Percentiles rank a stretch among this genome's conserved stretches.
Conservation (phyloP, 192 early-diverging fungal genomes). For the Mycoemilia scoparia region DNA sequence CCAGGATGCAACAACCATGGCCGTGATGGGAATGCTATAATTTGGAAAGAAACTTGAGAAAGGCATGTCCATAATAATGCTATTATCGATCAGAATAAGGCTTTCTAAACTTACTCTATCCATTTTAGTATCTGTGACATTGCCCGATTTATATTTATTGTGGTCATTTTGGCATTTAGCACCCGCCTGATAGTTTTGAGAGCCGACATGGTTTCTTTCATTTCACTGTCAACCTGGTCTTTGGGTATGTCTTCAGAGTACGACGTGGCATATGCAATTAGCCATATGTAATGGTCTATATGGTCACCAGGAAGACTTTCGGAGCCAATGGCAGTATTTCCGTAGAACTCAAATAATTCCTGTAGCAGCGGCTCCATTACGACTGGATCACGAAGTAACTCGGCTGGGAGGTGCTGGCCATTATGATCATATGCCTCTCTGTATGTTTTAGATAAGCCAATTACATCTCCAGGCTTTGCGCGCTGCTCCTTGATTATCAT, state of each 20-base stretch:
- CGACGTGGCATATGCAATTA: constrained; percentile 16
- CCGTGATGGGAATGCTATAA: constrained; percentile 14
- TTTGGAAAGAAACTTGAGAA: constrained; percentile 10
- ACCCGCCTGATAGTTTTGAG: constrained; percentile 11
- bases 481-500: constrained; percentile 19
- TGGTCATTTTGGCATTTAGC: constrained; percentile 13
- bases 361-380: constrained; percentile 17
- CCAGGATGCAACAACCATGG: constrained; percentile 33
- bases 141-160: constrained; percentile 8
- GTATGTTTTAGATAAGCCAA: constrained; percentile 14
- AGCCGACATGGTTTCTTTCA: constrained; percentile 8
- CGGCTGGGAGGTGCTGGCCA: constrained; percentile 1
- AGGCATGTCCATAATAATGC: neutral
- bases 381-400: constrained; percentile 11
- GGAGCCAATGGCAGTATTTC: too few relatives aligned
- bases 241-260: constrained; percentile 3
- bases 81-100: neutral
- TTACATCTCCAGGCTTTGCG: constrained; percentile 20
- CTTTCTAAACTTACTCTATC: too few relatives aligned
- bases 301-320: constrained; percentile 10
- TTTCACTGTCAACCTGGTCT: constrained; percentile 4
- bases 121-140: constrained; percentile 14
- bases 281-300: constrained; percentile 19
- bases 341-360: too few relatives aligned
- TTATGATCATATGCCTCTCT: constrained; percentile 5